Conservation (phyloP, 2,329 filamentous ascomycete genomes). For the Thelonectria blattea region DNA sequence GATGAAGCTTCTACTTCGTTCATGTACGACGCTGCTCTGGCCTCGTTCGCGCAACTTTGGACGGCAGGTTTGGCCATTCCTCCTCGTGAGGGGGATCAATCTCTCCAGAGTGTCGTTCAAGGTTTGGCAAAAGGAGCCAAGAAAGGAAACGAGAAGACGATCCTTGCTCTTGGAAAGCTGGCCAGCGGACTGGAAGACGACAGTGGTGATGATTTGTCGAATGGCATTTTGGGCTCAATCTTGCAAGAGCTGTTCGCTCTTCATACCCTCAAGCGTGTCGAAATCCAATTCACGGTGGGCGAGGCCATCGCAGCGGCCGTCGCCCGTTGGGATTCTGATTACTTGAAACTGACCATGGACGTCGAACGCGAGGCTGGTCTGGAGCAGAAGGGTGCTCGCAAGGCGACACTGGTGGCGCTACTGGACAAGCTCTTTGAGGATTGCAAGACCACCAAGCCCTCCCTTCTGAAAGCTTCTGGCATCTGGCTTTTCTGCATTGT, state of each 20-base stretch:
- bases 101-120: conserved; percentile 58
- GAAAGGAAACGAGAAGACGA: conserved; percentile 81
- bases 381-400: conserved; percentile 48
- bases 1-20: conserved; percentile 41
- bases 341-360: conserved; percentile 76
- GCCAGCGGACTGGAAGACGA: conserved; percentile 64
- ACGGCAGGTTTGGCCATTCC: conserved; percentile 50
- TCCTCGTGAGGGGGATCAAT: conserved; percentile 36
- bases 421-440: conserved; percentile 77
- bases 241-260: conserved; percentile 74
- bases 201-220: conserved; percentile 42
- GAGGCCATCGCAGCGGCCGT: conserved; percentile 83
- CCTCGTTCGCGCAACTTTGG: conserved; percentile 55
- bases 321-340: conserved; percentile 82
- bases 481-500: conserved; percentile 95
- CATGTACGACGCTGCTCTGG: conserved; percentile 52
- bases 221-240: conserved; percentile 58
- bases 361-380: conserved; percentile 60
- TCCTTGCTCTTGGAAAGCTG: conserved; percentile 79
- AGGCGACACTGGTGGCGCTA: conserved; percentile 56
- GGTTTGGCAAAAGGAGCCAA: conserved; percentile 73
- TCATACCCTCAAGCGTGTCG: conserved; percentile 83
- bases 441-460: conserved; percentile 85
- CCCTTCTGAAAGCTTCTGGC: conserved; percentile 86
- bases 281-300: conserved; percentile 89